phyloP scores from a whole-genome alignment of 306 rosid genomes.

The Quercus ilex region DNA sequence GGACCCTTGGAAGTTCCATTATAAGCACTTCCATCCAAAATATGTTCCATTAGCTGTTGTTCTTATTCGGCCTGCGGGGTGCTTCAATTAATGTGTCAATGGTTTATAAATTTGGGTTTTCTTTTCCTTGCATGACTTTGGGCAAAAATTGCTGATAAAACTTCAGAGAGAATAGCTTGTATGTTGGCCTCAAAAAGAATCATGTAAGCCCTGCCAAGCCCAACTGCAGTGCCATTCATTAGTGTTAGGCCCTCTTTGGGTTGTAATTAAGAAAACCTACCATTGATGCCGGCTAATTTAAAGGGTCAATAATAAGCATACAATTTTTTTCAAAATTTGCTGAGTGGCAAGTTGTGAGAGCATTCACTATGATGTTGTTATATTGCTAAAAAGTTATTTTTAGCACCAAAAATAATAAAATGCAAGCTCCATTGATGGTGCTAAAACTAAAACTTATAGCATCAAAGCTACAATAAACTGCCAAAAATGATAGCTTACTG shows the following conservation, averaged over 20 bases:
- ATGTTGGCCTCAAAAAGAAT: constrained; percentile 43
- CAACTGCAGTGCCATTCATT: constrained; percentile 49
- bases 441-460: too few relatives aligned
- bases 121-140: constrained; percentile 42
- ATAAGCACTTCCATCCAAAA: constrained; percentile 32
- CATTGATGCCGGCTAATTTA: constrained; percentile 22
- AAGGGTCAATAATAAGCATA: background rate
- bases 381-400: too few relatives aligned
- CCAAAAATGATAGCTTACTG: too few relatives aligned
- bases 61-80: constrained; percentile 48
- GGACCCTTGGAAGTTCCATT: constrained; percentile 44
- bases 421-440: too few relatives aligned
- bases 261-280: constrained; percentile 40
- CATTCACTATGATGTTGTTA: too few relatives aligned
- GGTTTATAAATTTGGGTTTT: constrained; percentile 44
- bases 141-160: constrained; percentile 40
- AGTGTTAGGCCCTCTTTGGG: constrained; percentile 48
- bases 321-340: too few relatives aligned
- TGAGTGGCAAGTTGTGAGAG: too few relatives aligned
- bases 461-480: too few relatives aligned
- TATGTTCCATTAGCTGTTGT: constrained; percentile 55
- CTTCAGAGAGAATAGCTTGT: constrained; percentile 27
- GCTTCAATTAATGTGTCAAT: constrained; percentile 43
- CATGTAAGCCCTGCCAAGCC: constrained; percentile 39
- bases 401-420: too few relatives aligned